Evolutionary conservation across 2,329 filamentous ascomycete genomes (phyloP).

Genomic region (Teratosphaeriaceae sp.): DNA sequence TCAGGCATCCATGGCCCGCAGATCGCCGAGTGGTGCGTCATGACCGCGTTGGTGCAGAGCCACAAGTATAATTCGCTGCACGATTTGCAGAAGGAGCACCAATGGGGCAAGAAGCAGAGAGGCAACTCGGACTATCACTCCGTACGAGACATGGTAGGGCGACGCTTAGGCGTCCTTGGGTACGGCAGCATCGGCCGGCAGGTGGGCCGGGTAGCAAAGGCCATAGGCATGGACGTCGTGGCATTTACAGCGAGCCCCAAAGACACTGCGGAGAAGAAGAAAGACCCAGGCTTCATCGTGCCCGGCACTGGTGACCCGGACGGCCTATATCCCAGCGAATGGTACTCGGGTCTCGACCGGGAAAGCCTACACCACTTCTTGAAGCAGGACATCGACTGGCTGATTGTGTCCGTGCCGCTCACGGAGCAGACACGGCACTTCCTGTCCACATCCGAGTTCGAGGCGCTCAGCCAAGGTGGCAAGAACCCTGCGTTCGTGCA

Average conservation of each 20-base stretch:
- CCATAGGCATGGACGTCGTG: slow-evolving; percentile 61
- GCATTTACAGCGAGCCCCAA: slow-evolving; percentile 68
- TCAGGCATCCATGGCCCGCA: slow-evolving; percentile 56
- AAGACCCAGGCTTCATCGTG: slow-evolving; percentile 60
- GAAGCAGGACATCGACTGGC: slow-evolving; percentile 48
- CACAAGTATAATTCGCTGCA: slow-evolving; percentile 50
- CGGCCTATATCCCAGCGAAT: slow-evolving; percentile 48
- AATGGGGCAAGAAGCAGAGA: slow-evolving; percentile 40
- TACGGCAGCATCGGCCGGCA: slow-evolving; percentile 59
- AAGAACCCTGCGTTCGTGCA: slow-evolving; percentile 47
- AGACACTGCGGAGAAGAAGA: slow-evolving; percentile 57
- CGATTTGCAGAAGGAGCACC: slow-evolving; percentile 50
- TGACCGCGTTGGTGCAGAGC: slow-evolving; percentile 54
- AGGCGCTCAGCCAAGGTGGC: slow-evolving; percentile 24
- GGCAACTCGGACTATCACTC: slow-evolving; percentile 17
- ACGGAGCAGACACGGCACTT: slow-evolving; percentile 50
- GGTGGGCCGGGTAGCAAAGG: slow-evolving; percentile 32
- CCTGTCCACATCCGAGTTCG: slow-evolving; percentile 49
- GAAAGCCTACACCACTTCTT: slow-evolving; percentile 48
- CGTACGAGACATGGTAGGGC: slow-evolving; percentile 51
- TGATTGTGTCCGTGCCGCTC: slow-evolving; percentile 52
- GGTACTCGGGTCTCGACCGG: slow-evolving; percentile 52
- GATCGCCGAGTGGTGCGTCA: slow-evolving; percentile 60
- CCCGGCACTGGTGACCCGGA: slow-evolving; percentile 58
- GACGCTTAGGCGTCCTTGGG: slow-evolving; percentile 53